These are phyloP conservation scores for Aphanomyces cochlioides DNA, from an alignment of 352 stramenopile genomes.

Conservation along the genomic window DNA sequence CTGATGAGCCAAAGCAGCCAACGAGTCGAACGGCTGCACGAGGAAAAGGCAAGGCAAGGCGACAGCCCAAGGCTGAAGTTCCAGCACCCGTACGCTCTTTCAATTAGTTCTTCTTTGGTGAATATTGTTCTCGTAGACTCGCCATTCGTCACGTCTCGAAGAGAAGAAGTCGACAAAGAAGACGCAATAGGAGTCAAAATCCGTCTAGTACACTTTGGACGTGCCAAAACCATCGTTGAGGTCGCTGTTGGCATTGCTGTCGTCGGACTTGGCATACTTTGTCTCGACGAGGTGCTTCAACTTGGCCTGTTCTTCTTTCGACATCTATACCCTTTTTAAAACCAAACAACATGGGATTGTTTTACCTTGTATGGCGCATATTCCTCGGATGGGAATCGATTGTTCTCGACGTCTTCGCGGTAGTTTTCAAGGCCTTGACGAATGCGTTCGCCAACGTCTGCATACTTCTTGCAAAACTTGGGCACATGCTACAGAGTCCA, in stretches of 20 bases:
- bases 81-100: too few species aligned
- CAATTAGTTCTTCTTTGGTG: too few species aligned
- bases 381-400: constrained; percentile 90
- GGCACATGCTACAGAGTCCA: constrained; percentile 75
- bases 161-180: neutral
- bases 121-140: neutral
- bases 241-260: constrained; percentile 36
- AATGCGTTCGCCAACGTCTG: constrained; percentile 91
- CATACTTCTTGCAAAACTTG: constrained; percentile 99
- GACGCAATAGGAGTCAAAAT: too few species aligned
- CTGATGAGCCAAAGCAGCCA: too few species aligned
- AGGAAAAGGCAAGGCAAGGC: too few species aligned
- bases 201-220: constrained; percentile 72
- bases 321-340: constrained; percentile 52
- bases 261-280: constrained; percentile 47
- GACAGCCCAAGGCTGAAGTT: too few species aligned
- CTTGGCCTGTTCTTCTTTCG: constrained; percentile 67
- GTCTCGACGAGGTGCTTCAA: constrained; percentile 53
- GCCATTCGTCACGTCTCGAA: neutral
- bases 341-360: neutral
- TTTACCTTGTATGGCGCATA: constrained; percentile 93
- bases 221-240: constrained; percentile 47
- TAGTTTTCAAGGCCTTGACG: constrained; percentile 93
- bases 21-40: too few species aligned
- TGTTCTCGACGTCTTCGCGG: constrained; percentile 94